A percentile compares a stretch with the other conserved stretches of the same genome.
Conservation (phyloP, 2,329 filamentous ascomycete species). For the Reticulascus tulasneorum region DNA sequence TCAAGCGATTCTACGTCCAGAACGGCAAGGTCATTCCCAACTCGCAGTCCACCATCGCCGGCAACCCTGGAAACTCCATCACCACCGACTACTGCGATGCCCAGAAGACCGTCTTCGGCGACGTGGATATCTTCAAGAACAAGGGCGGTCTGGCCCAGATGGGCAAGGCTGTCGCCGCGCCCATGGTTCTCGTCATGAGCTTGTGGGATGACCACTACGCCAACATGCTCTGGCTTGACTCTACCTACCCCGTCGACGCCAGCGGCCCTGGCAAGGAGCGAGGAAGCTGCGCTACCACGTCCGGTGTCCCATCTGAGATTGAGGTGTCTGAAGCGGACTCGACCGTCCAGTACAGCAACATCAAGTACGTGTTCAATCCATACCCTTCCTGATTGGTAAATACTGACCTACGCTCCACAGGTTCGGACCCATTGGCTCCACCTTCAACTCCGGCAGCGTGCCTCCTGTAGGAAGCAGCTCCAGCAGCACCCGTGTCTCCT, state of each 20-base stretch:
- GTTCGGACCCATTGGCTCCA: slow-evolving; percentile 53
- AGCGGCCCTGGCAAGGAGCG: slow-evolving; percentile 45
- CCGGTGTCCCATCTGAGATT: slow-evolving; percentile 48
- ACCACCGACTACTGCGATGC: slow-evolving; percentile 54
- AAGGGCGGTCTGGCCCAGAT: slow-evolving; percentile 57
- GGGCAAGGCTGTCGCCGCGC: slow-evolving; percentile 37
- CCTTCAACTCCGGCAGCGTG: slow-evolving; percentile 28
- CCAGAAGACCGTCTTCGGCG: slow-evolving; percentile 56
- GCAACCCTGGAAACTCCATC: slow-evolving; percentile 42
- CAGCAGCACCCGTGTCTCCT: too few species aligned
- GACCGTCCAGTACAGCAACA: slow-evolving; percentile 52
- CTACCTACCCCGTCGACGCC: slow-evolving; percentile 52
- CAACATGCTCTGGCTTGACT: slow-evolving; percentile 75
- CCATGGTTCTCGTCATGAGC: slow-evolving; percentile 47
- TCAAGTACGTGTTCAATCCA: too few species aligned
- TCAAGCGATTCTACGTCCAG: slow-evolving; percentile 64
- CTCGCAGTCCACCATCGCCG: slow-evolving; percentile 35
- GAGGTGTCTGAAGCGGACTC: slow-evolving; percentile 42
- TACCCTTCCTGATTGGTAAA: too few species aligned
- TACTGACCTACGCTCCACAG: too few species aligned
- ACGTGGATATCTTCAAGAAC: slow-evolving; percentile 46
- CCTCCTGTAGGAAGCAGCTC: too few species aligned
- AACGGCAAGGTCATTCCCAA: slow-evolving; percentile 56
- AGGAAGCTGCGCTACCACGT: slow-evolving; percentile 48
- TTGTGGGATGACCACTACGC: slow-evolving; percentile 63